Evolutionary conservation across 2,329 filamentous ascomycete genomes (phyloP).

Genomic region (Penicillium polonicum): DNA sequence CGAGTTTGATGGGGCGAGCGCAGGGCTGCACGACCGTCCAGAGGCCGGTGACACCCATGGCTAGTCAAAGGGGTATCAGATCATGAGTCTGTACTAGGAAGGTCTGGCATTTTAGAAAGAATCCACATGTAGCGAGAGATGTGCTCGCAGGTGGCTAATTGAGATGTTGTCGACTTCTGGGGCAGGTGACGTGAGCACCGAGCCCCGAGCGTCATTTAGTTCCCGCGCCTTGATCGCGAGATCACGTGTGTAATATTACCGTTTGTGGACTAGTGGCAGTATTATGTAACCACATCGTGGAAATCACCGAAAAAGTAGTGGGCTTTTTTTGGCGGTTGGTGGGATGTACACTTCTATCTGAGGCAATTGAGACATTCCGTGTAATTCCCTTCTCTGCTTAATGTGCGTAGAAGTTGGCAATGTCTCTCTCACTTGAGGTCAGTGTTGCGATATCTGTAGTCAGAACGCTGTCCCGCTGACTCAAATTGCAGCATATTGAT

Average conservation of each 20-base stretch:
- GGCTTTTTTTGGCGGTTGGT: slow-evolving; percentile 14
- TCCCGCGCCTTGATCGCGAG: slow-evolving; percentile 11
- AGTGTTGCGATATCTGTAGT: slow-evolving; percentile 13
- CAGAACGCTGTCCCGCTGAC: slow-evolving; percentile 22
- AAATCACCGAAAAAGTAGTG: slow-evolving; percentile 11
- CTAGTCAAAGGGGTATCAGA: slow-evolving; percentile 10
- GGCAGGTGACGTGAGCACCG: neutral
- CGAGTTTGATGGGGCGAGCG: slow-evolving; percentile 91
- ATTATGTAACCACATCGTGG: slow-evolving; percentile 5
- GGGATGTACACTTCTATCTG: slow-evolving; percentile 9
- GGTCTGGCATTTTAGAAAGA: neutral
- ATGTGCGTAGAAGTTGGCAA: slow-evolving; percentile 22
- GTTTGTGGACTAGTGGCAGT: slow-evolving; percentile 15
- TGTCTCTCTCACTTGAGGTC: slow-evolving; percentile 35
- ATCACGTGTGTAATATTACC: slow-evolving; percentile 27
- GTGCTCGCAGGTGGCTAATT: neutral
- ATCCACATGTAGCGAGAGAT: neutral
- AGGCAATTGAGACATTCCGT: slow-evolving; percentile 8
- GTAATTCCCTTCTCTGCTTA: slow-evolving; percentile 7
- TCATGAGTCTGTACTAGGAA: neutral
- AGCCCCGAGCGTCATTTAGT: neutral
- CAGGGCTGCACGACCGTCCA: slow-evolving; percentile 96
- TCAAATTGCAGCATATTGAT: slow-evolving; percentile 38
- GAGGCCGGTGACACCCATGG: slow-evolving; percentile 95
- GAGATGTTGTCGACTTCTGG: neutral